Evolutionary conservation across 345 rosid species (phyloP), one percentile per base, ranked within the genome.

Genomic region (Bruguiera parviflora): DNA sequence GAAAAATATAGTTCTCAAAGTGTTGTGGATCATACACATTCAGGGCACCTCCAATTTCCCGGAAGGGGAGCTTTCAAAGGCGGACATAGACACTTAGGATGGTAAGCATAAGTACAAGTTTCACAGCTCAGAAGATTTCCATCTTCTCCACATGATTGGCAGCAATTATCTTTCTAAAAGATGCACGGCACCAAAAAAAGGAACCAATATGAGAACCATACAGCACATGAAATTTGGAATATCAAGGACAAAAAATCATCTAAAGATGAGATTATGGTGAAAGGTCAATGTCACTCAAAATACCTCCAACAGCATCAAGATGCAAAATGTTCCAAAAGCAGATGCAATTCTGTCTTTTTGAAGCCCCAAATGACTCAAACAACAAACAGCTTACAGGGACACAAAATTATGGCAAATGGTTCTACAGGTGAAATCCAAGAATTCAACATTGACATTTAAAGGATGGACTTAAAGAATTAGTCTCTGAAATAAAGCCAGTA

Each of bases 31-130:
- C 90, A 61, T 87, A 86, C 92, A 69, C 97, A 91, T 85, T 87
- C 99, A 66, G 99, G 99, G 77, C 99, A 96, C 75, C 91, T 92
- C 99, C 99, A 96, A 70, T 82, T 85, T 73, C 78, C 81, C 59
- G 92, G 87, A 58, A 73, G 79, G 66, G 95, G 80, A 73, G 90
- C 88, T 84, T 87, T 92, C 49, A 80, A 73, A 1, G 98, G 95
- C 2, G 98, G 95, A 79, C 89, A 81, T 66, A 96, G 69, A 69
- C 99, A 96, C 73, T 86, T 96, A 32, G 86, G 74, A 79, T 96
- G 99, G 79, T 82, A 96, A 19, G 87, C 78, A 75, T 92, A 96
- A 20, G 83, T 92, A 60, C 99, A 96, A 33, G 98, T 92, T 74
- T 87, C 87, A 71, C 99, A 90, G 83, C 79, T 84, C 70, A 86